Evolutionary conservation across 192 early-diverging fungal species (phyloP).

Genomic region (Irineochytrium annulatum): DNA sequence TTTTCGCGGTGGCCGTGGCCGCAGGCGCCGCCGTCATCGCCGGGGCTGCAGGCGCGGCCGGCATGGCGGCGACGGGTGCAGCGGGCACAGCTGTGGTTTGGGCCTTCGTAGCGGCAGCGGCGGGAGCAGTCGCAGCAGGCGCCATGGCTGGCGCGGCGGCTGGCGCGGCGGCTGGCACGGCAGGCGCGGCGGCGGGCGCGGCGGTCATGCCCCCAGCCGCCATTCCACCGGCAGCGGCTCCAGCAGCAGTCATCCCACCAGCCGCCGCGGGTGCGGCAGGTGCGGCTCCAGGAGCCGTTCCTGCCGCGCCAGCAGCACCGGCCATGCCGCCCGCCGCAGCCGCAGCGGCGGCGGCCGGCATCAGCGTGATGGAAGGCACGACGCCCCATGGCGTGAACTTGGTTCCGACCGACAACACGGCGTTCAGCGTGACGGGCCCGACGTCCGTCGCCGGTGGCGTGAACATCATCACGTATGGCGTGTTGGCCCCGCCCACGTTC

Average conservation of each 20-base stretch:
- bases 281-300: too few species aligned
- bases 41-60: neutral
- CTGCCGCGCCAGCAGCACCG: neutral
- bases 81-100: neutral
- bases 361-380: constrained; percentile 11
- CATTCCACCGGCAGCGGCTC: neutral
- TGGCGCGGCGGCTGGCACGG: neutral
- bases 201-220: neutral
- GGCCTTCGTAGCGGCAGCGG: neutral
- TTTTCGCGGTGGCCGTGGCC: constrained; percentile 8
- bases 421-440: constrained; percentile 11
- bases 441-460: constrained; percentile 13
- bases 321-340: neutral
- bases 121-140: neutral
- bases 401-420: constrained; percentile 1
- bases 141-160: neutral
- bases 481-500: neutral
- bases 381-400: constrained; percentile 3
- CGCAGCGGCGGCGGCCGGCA: constrained; percentile 2
- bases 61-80: neutral
- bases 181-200: neutral
- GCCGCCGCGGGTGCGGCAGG: neutral
- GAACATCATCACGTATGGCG: constrained; percentile 14
- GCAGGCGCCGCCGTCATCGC: neutral
- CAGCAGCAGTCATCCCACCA: neutral